A percentile compares a stretch with the other conserved stretches of the same genome.
Conservation (phyloP, 2,329 filamentous ascomycete species). For the Fusarium floridanum region DNA sequence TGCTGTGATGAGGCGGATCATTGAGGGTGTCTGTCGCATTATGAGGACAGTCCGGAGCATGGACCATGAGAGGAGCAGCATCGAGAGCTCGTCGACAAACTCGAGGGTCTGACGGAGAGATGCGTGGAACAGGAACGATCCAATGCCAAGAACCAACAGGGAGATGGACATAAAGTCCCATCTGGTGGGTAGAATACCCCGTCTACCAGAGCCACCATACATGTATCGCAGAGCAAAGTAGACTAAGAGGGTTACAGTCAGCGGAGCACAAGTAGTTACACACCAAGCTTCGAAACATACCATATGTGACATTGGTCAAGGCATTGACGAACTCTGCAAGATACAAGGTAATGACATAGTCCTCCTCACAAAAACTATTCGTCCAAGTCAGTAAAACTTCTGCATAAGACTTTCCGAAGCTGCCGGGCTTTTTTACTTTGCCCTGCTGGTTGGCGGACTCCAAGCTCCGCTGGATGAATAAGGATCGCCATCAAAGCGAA, state of each 20-base stretch:
- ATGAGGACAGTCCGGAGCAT: conserved; percentile 65
- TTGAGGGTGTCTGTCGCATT: conserved; percentile 55
- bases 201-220: conserved; percentile 48
- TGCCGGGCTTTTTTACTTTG: conserved; percentile 50
- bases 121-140: conserved; percentile 60
- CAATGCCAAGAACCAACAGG: conserved; percentile 57
- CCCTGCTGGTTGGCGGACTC: conserved; percentile 56
- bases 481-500: conserved; percentile 52
- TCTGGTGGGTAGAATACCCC: conserved; percentile 48
- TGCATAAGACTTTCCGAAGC: neutral
- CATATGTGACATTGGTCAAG: conserved; percentile 56
- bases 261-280: neutral
- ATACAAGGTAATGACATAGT: conserved; percentile 60
- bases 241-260: conserved; percentile 47
- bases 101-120: conserved; percentile 58
- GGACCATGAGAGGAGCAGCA: conserved; percentile 66
- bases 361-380: conserved; percentile 59
- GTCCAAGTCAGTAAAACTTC: conserved; percentile 24
- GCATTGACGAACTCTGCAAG: conserved; percentile 61
- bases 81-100: conserved; percentile 69
- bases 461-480: conserved; percentile 52
- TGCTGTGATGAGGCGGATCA: conserved; percentile 50
- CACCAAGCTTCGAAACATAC: conserved; percentile 51
- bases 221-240: conserved; percentile 57
- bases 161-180: conserved; percentile 58